Base-by-base conservation (phyloP, 2,329 filamentous ascomycete species). In the Microsporum ferrugineum region DNA sequence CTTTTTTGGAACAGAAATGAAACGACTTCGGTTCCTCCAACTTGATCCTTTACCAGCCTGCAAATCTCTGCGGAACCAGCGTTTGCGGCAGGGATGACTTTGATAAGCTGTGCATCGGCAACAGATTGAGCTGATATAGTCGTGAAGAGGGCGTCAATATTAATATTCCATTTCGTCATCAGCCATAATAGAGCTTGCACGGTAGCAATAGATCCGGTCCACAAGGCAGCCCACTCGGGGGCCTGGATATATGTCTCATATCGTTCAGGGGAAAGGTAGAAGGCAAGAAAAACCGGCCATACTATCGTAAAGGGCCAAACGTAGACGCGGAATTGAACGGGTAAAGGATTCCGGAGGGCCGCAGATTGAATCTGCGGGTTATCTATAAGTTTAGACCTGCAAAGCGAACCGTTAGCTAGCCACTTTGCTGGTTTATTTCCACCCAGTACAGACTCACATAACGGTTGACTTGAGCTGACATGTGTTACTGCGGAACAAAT, bases 1-100 rank as follows among this genome's bases (percentile, higher is more conserved):
- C 94, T 89, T 80, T 99, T 99, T 78, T 99, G 94, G 78, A 99
- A 99, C 61, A 96, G 79, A 76, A 99, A 99, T 7, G 91, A 96
- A 10, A 87, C 76, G 66, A 86, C 91, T 61, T 83, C 80, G 78
- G 89, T 89, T 68, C 85, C 88, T 65, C 84, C 88, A 64, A 82
- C 79, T 72, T 84, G 87, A 68, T 96, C 91, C 70, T 85, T 85
- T 65, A 88, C 76, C 64, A 99, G 79, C 65, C 82, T 79, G 79
- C 90, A 96, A 65, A 99, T 95, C 69, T 96, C 92, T 59, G 91
- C 83, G 49, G 86, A 81, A 58, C 94, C 94, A 49, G 94, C 91
- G 73, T 99, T 99, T 65, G 87, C 87, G 59, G 89, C 78, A 39
- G 94, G 94, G 45, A 96, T 84, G 66, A 99, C 86, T 78, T 96